Evolutionary conservation across 2,329 filamentous ascomycete species (phyloP).

Genomic region (Diplodia corticola): DNA sequence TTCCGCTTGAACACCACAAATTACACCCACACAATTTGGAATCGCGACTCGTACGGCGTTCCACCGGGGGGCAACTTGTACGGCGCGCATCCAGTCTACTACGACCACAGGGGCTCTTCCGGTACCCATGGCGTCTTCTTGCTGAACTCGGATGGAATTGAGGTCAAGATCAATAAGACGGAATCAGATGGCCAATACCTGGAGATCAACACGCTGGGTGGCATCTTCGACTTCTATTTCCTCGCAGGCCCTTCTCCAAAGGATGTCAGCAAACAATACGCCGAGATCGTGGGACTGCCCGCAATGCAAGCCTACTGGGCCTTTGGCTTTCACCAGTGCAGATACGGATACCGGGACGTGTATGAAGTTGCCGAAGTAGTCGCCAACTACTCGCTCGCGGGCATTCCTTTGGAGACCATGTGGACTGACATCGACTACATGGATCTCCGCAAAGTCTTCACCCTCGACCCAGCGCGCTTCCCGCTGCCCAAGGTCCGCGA

Average conservation of each 20-base stretch:
- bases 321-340: slow-evolving; percentile 55
- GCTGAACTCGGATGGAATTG: slow-evolving; percentile 55
- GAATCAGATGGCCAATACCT: slow-evolving; percentile 64
- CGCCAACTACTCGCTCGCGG: slow-evolving; percentile 64
- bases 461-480: slow-evolving; percentile 64
- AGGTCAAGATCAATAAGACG: slow-evolving; percentile 70
- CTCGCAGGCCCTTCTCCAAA: slow-evolving; percentile 50
- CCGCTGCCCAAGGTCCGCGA: slow-evolving; percentile 63
- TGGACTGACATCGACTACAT: slow-evolving; percentile 77
- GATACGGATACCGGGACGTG: slow-evolving; percentile 57
- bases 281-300: slow-evolving; percentile 50
- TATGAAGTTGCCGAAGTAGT: slow-evolving; percentile 67
- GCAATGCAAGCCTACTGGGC: slow-evolving; percentile 56
- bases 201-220: slow-evolving; percentile 77
- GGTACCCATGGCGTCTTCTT: slow-evolving; percentile 42
- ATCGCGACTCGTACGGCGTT: slow-evolving; percentile 63
- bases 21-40: slow-evolving; percentile 71
- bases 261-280: slow-evolving; percentile 52
- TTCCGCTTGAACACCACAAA: slow-evolving; percentile 68
- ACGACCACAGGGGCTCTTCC: slow-evolving; percentile 62
- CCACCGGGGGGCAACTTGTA: slow-evolving; percentile 68
- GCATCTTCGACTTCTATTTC: slow-evolving; percentile 67
- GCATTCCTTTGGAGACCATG: slow-evolving; percentile 70
- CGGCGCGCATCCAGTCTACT: slow-evolving; percentile 73
- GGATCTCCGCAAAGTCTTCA: slow-evolving; percentile 61